These are phyloP conservation scores for Hordeum vulgare DNA, from an alignment of 176 grass and related monocot genomes.

Conservation along the genomic window MorexV3_pseudomolecules_assembly NC_058519.1:615598593-615599092, in stretches of 20 bases:
- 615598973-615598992: background rate
- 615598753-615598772: conserved; percentile 30
- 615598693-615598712: background rate
- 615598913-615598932: conserved; percentile 40
- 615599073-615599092: no score
- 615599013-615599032: background rate
- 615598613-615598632: conserved; percentile 17
- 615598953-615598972: conserved; percentile 26
- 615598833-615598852: conserved; percentile 21
- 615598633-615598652: background rate
- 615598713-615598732: background rate
- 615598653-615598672: background rate
- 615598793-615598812: background rate
- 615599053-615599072: background rate
- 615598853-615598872: no score
- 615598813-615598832: conserved; percentile 11
- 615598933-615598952: conserved; percentile 34
- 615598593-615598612: conserved; percentile 28
- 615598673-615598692: background rate
- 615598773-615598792: background rate
- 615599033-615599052: background rate
- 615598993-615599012: background rate
- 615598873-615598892: conserved; percentile 16
- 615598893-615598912: conserved; percentile 23
- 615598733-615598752: background rate